Base-by-base conservation (phyloP, 768 basidiomycete species). In the Rhodotorula toruloides region DNA sequence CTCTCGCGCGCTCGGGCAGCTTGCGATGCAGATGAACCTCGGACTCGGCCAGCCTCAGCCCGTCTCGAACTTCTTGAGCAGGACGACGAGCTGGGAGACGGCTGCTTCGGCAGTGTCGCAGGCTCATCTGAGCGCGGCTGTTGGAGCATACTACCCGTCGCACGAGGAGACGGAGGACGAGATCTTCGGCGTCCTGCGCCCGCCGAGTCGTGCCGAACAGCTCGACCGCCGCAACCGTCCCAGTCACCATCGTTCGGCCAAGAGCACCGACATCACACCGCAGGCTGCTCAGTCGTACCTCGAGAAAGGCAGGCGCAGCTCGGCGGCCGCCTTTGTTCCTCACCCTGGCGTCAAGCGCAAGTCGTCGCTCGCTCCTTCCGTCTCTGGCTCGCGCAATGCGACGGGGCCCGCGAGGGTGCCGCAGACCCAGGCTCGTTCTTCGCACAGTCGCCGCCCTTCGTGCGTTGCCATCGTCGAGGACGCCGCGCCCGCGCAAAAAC, bases 241-340 rank as follows among this genome's bases (percentile, higher is more conserved):
- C 31, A 7, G 16, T 31, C 22, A 49, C 29, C 48, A 49, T 21
- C 48, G 48, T 25, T 19, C 48, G 48, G 32, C 48, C 29, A 46
- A 13, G 36, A 22, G 39, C 39, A 19, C 12, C 29, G 27, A 39
- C 4, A 7, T 21, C 40, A 6, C 19, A n/a, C 36, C 46, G 17
- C n/a, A n/a, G n/a, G n/a, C n/a, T n/a, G 37, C 31, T 29, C 31
- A 48, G 17, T 27, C 36, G 27, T 59, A 59, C 48, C 29, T 50
- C 39, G 47, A 49, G 47, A 37, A 49, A 19, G 48, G 58, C 32
- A 34, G 58, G 17, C 65, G 65, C 48, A 59, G 56, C 22, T 67
- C 65, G 16, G 65, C 65, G 32, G 32, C 22, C 29, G 48, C 48
- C 29, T 31, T 19, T 17, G 29, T 49, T 21, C 48, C 48, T 29